phyloP scores from a whole-genome alignment of 2,329 filamentous ascomycete species.

The Rugonectria rugulosa region DNA sequence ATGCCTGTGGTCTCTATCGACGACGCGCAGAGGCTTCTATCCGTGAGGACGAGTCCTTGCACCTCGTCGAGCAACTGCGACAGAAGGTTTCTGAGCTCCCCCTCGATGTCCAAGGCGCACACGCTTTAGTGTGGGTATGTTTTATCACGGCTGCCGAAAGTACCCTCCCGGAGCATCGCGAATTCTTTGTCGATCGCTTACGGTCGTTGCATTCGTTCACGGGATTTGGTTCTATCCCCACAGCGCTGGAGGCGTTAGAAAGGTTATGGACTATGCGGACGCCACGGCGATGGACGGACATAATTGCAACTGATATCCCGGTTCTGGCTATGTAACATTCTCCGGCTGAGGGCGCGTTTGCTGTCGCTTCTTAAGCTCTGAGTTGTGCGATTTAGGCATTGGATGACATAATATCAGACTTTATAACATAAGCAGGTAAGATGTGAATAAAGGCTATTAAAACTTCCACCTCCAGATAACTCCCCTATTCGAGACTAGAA shows the following conservation, averaged over 20 bases:
- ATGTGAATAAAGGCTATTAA: too few relatives aligned
- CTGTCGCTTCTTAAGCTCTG: too few relatives aligned
- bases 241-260: conserved; percentile 43
- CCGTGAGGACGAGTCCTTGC: conserved; percentile 31
- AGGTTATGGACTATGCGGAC: conserved; percentile 44
- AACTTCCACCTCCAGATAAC: too few relatives aligned
- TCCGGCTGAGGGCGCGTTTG: too few relatives aligned
- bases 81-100: conserved; percentile 40
- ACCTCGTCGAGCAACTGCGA: conserved; percentile 43
- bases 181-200: conserved; percentile 45
- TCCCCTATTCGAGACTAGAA: too few relatives aligned
- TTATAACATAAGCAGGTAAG: too few relatives aligned
- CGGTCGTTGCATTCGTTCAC: conserved; percentile 42
- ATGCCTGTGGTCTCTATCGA: conserved; percentile 39
- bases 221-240: conserved; percentile 48
- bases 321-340: conserved; percentile 40
- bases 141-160: conserved; percentile 52
- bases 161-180: conserved; percentile 42
- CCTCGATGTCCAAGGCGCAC: conserved; percentile 41
- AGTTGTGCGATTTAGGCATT: too few relatives aligned
- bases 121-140: conserved; percentile 51
- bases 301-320: conserved; percentile 37
- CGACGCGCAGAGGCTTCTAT: conserved; percentile 33
- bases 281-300: conserved; percentile 39
- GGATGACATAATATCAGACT: too few relatives aligned